Base-by-base conservation (phyloP, 805 yeast species). In the Candida sanyiensis region DNA sequence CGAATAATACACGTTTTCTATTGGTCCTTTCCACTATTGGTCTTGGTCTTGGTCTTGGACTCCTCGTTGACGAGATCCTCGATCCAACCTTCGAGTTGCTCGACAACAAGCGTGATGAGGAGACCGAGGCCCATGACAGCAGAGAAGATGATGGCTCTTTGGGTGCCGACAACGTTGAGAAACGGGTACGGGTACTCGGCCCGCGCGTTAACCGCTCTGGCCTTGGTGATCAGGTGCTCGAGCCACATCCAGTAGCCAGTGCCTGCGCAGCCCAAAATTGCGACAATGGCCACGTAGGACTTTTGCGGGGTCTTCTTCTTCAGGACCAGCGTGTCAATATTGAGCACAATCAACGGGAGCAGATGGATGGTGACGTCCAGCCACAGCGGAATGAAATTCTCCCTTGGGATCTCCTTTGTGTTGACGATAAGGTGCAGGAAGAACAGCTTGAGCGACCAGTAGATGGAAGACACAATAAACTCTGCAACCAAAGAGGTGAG, bases 401-500 rank as follows among this genome's bases (percentile, higher is more conserved):
- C 5, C 40, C 45, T 17, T 26, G 49, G 27, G 42, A 51, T 21
- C 28, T 39, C 53, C 7, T 51, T 57, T 20, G 63, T 61, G 36
- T 41, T 34, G 6, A 72, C 59, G 27, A 83, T 77, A 38, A 77
- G 52, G 16, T 64, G 61, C 25, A 70, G 52, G 36, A 70, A 69
- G 50, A 77, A 73, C 13, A 81, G 40, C 45, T 77, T 63, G 46
- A 83, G 65, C 0, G 80, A 76, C 90, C 93, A 83, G 56, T 83
- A 83, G 12, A 83, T 73, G 2, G 62, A 24, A 0, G 84, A 67
- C 13, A 83, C 87, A 16, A 82, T 65, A 9, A 70, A 62, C 53
- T 82, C 89, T 13, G 78, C 50, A 0, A 77, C 73, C 33, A 80
- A 58, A 0, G 79, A 76, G 28, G 75, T 52, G 1, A 84, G 78